Base-by-base conservation (phyloP, 768 basidiomycete species). In the Gymnopilus dilepis region DNA sequence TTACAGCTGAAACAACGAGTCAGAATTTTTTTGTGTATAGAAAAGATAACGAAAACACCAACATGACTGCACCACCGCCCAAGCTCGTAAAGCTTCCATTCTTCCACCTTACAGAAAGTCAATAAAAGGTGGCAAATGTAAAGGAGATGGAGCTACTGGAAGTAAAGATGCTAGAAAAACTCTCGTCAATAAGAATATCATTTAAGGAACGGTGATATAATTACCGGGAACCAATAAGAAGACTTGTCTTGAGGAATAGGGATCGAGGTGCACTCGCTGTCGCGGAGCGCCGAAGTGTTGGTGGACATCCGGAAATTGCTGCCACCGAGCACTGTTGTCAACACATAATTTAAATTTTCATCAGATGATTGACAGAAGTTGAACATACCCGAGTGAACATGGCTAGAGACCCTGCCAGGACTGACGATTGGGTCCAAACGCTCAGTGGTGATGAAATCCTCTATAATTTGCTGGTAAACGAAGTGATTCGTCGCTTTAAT, bases 221-320 rank as follows among this genome's bases (percentile, higher is more conserved):
- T 47, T 62, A 82, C 82, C 50, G 82, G 82, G 63, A 80, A 79
- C 83, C 83, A 84, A 62, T 84, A 85, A 53, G 74, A 78, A 19
- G 81, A 83, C 64, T 84, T 82, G 72, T 84, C 83, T 71, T 86
- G 73, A 15, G 75, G 73, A 67, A 86, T 84, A 38, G 83, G 83
- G 59, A 80, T 74, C n/a, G 84, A 81, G 2, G 83, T 81, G 66
- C 84, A 86, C 66, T 79, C 63, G 65, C 84, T 84, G 59, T 80
- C 60, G 40, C 80, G 74, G 24, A 86, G 74, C 9, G 56, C 62
- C 12, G 74, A 74, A 1, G 83, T 84, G 64, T 73, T 76, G 33
- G 76, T 76, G 33, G 67, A 66, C 61, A 77, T 68, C 41, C 81
- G 73, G 70, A 85, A 84, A 65, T 84, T 83, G 72, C 82, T 83